These are phyloP conservation scores for Echites panduratus DNA, from an alignment of 257 asterid species.

Conservation along the genomic window DNA sequence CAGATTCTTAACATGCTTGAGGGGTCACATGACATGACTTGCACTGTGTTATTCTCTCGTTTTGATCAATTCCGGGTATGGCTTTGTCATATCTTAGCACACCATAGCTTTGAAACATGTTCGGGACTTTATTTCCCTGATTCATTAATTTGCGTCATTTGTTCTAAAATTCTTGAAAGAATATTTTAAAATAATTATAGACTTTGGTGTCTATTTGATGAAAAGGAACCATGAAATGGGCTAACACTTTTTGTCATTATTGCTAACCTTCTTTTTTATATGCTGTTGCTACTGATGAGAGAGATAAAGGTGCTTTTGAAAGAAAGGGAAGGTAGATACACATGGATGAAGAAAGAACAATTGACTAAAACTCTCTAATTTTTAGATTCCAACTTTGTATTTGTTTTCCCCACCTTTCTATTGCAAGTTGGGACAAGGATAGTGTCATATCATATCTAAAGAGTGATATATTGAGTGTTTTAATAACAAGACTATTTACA, in stretches of 20 bases:
- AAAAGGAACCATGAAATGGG: neutral
- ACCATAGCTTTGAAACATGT: neutral
- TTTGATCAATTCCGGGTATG: slow-evolving; percentile 80
- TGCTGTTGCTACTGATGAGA: neutral
- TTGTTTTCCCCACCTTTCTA: neutral
- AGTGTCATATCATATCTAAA: neutral
- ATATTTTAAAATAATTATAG: neutral
- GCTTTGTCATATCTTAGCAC: slow-evolving; percentile 6
- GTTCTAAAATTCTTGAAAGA: neutral
- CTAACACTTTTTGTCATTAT: neutral
- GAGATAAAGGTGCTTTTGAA: neutral
- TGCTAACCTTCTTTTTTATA: neutral
- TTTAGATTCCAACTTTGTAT: neutral
- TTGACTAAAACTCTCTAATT: neutral
- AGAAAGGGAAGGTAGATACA: neutral
- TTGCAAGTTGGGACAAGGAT: neutral
- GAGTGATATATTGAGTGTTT: neutral
- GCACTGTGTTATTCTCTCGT: slow-evolving; percentile 80
- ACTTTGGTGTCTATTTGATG: neutral
- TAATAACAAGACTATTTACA: neutral
- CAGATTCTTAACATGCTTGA: slow-evolving; percentile 87
- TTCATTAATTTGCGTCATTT: neutral
- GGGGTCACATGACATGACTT: slow-evolving; percentile 57
- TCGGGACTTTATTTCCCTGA: neutral
- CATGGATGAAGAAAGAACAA: neutral